These are phyloP conservation scores for Lecanoromycetidae sp. DNA, from an alignment of 2,329 filamentous ascomycete species.

Conservation along the genomic window DNA sequence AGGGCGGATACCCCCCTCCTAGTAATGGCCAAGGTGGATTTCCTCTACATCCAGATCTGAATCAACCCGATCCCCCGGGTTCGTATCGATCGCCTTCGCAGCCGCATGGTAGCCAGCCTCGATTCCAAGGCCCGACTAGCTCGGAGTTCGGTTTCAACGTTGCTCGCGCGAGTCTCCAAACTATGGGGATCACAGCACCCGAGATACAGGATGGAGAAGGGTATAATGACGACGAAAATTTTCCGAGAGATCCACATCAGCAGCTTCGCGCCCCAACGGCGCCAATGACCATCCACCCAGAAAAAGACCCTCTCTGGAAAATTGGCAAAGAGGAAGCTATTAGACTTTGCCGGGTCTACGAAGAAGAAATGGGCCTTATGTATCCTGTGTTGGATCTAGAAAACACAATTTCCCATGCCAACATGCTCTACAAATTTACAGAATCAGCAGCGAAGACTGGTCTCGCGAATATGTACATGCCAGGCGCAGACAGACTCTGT, in stretches of 20 bases:
- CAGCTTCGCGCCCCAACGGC: slow-evolving; percentile 27
- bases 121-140: slow-evolving; percentile 76
- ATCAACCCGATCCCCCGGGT: slow-evolving; percentile 22
- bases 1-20: slow-evolving; percentile 20
- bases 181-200: slow-evolving; percentile 68
- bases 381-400: slow-evolving; percentile 75
- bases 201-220: slow-evolving; percentile 48
- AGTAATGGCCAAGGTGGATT: slow-evolving; percentile 19
- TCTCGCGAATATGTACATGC: slow-evolving; percentile 41
- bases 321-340: slow-evolving; percentile 69
- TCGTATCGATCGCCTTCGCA: slow-evolving; percentile 32
- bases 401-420: slow-evolving; percentile 56
- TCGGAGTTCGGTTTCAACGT: slow-evolving; percentile 75
- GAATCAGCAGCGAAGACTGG: slow-evolving; percentile 51
- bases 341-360: slow-evolving; percentile 64
- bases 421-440: slow-evolving; percentile 58
- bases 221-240: slow-evolving; percentile 42
- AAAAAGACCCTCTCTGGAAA: slow-evolving; percentile 67
- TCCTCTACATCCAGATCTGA: slow-evolving; percentile 31
- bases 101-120: slow-evolving; percentile 44
- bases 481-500: slow-evolving; percentile 47
- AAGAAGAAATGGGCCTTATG: slow-evolving; percentile 87
- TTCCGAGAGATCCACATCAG: slow-evolving; percentile 32
- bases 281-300: slow-evolving; percentile 30
- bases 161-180: slow-evolving; percentile 73